These are phyloP conservation scores for Metahyphopichia silvanorum DNA, from an alignment of 805 yeast species.

Conservation along the genomic window DNA sequence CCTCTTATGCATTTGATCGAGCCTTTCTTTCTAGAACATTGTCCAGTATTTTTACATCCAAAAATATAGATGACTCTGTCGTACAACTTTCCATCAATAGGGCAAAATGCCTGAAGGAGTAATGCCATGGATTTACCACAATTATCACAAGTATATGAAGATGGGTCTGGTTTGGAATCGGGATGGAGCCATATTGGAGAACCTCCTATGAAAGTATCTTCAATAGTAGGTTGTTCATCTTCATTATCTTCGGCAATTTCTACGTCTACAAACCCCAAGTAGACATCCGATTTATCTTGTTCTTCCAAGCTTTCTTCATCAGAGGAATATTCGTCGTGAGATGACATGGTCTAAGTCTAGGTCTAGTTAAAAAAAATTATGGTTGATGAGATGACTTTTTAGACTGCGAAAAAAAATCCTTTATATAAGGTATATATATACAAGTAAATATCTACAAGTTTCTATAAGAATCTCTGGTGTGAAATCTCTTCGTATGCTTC, in stretches of 20 bases:
- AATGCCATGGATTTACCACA: slow-evolving; percentile 65
- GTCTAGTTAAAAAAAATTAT: background rate
- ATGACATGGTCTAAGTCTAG: slow-evolving; percentile 21
- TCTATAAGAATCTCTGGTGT: slow-evolving; percentile 34
- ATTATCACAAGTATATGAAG: slow-evolving; percentile 56
- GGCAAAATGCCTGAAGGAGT: slow-evolving; percentile 77
- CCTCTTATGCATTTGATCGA: slow-evolving; percentile 77
- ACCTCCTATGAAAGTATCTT: slow-evolving; percentile 84
- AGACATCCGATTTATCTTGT: slow-evolving; percentile 37
- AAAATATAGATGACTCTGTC: slow-evolving; percentile 82
- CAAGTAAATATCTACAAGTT: slow-evolving; percentile 3
- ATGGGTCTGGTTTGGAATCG: slow-evolving; percentile 52
- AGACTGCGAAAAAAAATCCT: background rate
- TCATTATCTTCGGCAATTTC: slow-evolving; percentile 43
- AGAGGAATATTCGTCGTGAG: slow-evolving; percentile 50
- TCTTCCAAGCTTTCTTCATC: slow-evolving; percentile 38
- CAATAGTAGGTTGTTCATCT: slow-evolving; percentile 32
- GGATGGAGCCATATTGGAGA: slow-evolving; percentile 61
- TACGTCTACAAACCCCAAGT: slow-evolving; percentile 64
- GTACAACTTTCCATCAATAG: slow-evolving; percentile 65
- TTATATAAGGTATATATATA: background rate
- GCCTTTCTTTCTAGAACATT: slow-evolving; percentile 69
- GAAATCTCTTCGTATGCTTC: slow-evolving; percentile 67
- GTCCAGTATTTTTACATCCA: slow-evolving; percentile 54
- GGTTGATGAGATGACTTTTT: background rate